Conservation (phyloP, 1,284 basidiomycete species). For the Boletus mariae region DNA sequence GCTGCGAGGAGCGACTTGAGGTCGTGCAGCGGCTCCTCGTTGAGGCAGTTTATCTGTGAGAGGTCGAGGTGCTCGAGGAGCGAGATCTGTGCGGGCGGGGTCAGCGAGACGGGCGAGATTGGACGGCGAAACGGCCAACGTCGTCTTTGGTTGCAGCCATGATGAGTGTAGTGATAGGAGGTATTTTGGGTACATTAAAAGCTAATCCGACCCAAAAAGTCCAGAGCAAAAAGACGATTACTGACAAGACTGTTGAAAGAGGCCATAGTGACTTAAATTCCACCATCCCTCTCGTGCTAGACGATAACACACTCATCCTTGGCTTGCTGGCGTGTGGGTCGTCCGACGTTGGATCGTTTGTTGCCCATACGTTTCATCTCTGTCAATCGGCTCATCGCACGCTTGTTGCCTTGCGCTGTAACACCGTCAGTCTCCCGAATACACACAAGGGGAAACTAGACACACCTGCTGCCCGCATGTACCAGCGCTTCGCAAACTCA, state of each 20-base stretch:
- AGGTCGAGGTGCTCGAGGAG: conserved; percentile 60
- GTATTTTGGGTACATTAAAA: conserved; percentile 4
- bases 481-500: conserved; percentile 97
- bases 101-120: conserved; percentile 9
- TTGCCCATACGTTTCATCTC: conserved; percentile 84
- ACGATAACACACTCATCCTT: conserved; percentile 88
- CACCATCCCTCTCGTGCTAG: conserved; percentile 33
- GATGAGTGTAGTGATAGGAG: conserved; percentile 13
- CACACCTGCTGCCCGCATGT: conserved; percentile 94
- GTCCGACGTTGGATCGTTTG: conserved; percentile 65
- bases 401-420: conserved; percentile 88
- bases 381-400: conserved; percentile 91
- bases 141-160: conserved; percentile 30
- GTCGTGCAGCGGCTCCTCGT: conserved; percentile 62
- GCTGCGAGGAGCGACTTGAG: conserved; percentile 56
- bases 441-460: conserved; percentile 16
- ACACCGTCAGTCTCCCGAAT: conserved; percentile 9
- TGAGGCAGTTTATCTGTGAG: conserved; percentile 70
- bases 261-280: too few relatives aligned
- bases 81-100: conserved; percentile 41
- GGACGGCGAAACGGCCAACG: conserved; percentile 16
- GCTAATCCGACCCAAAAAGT: conserved; percentile 5
- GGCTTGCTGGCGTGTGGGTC: conserved; percentile 89
- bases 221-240: conserved; percentile 1
- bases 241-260: too few relatives aligned